Conservation (phyloP, 345 rosid species). For the Moringa oleifera region DNA sequence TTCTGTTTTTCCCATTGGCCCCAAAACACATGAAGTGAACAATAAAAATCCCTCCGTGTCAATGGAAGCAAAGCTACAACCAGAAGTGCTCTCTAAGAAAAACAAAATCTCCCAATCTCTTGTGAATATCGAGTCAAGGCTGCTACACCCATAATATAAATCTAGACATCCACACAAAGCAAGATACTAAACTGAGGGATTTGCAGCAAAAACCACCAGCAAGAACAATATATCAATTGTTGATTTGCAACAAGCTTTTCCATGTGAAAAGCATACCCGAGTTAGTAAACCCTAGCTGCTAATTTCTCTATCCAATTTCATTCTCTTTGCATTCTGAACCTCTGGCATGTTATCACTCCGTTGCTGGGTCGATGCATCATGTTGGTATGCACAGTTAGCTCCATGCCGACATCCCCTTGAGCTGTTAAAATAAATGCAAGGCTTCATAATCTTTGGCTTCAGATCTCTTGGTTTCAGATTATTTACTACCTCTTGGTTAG, state of each 20-base stretch:
- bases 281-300: constrained; percentile 38
- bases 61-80: no score
- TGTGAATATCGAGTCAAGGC: background rate
- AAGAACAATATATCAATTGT: constrained; percentile 1
- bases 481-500: constrained; percentile 48
- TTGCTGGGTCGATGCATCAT: constrained; percentile 56
- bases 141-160: background rate
- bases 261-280: constrained; percentile 13
- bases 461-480: constrained; percentile 51
- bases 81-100: background rate
- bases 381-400: constrained; percentile 78
- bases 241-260: constrained; percentile 16
- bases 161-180: background rate
- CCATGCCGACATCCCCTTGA: constrained; percentile 90
- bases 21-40: no score
- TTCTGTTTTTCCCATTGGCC: no score
- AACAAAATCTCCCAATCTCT: background rate
- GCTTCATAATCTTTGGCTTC: constrained; percentile 78
- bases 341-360: constrained; percentile 44
- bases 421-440: constrained; percentile 86
- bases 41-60: no score
- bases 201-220: constrained; percentile 24
- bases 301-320: constrained; percentile 88
- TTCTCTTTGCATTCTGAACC: constrained; percentile 62
- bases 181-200: background rate